Evolutionary conservation across 306 rosid genomes (phyloP).

Genomic region (Prunus fruticosa): DNA sequence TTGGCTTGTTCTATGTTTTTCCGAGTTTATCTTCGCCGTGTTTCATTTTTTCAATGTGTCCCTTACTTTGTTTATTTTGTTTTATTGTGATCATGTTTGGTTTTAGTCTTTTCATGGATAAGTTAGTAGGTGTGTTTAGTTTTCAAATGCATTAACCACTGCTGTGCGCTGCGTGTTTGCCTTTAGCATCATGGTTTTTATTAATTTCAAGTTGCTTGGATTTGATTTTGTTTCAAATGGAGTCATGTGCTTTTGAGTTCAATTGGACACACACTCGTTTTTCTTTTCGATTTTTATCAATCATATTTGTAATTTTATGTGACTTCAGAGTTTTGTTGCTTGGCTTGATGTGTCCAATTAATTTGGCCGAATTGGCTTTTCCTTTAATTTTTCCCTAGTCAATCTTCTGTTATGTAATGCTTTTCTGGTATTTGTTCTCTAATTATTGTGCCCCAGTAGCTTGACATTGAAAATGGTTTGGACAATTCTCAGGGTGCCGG

Average conservation of each 20-base stretch:
- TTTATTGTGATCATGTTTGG: background rate
- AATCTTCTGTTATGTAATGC: background rate
- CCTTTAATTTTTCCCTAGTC: background rate
- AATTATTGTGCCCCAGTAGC: background rate
- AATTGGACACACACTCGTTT: background rate
- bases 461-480: conserved; percentile 10
- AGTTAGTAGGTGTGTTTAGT: background rate
- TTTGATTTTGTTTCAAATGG: background rate
- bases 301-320: too few species aligned
- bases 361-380: background rate
- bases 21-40: background rate
- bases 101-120: background rate
- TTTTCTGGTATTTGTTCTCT: background rate
- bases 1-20: background rate
- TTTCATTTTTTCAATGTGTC: background rate
- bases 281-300: background rate
- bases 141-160: background rate
- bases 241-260: background rate
- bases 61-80: background rate
- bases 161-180: background rate
- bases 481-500: conserved; percentile 85
- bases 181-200: background rate
- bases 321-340: background rate
- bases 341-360: background rate
- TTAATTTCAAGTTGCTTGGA: background rate